Conservation (phyloP, 805 yeast species). For the Jamesozyma spencerorum region DNA sequence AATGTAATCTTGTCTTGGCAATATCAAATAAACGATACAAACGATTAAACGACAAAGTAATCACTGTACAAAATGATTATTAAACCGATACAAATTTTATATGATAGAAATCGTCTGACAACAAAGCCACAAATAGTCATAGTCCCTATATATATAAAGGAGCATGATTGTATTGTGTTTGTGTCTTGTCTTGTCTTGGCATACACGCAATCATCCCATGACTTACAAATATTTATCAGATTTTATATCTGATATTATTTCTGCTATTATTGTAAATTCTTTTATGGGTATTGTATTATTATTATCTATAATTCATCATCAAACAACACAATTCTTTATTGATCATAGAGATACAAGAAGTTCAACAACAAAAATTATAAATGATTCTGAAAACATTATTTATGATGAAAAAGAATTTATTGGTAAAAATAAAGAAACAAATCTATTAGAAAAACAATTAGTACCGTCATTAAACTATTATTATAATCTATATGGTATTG, state of each 20-base stretch:
- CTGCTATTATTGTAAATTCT: conserved; percentile 1
- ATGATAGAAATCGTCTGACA: no score
- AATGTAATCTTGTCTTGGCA: no score
- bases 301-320: conserved; percentile 4
- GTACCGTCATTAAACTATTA: conserved; percentile 58
- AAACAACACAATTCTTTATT: conserved; percentile 3
- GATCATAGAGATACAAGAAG: conserved; percentile 8
- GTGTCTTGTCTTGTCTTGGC: no score
- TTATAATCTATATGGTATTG: conserved; percentile 50
- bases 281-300: conserved; percentile 4
- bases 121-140: no score
- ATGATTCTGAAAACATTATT: not conserved
- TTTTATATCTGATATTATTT: not conserved
- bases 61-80: no score
- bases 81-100: no score
- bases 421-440: conserved; percentile 1
- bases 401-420: conserved; percentile 1
- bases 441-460: conserved; percentile 27
- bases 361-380: conserved; percentile 2
- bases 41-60: no score
- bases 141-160: no score
- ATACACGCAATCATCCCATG: no score
- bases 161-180: no score
- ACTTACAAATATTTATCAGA: no score
- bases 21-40: no score